Evolutionary conservation across 2,329 filamentous ascomycete genomes (phyloP).

Genomic region (Colletotrichum tamarilloi): DNA sequence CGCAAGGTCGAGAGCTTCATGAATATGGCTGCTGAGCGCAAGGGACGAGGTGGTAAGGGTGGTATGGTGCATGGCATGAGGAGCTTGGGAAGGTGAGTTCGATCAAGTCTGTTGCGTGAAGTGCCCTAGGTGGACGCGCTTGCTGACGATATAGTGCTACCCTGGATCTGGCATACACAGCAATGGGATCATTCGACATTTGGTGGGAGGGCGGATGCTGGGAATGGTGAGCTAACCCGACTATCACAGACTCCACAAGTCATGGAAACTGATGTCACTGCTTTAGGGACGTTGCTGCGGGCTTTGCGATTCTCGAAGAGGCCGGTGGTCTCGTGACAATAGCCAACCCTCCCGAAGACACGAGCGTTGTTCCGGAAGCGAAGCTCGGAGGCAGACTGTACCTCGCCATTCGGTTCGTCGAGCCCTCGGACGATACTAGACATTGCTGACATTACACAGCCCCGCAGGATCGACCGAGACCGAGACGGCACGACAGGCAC

Average conservation of each 20-base stretch:
- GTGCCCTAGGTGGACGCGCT: neutral
- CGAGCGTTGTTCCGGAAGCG: constrained; percentile 67
- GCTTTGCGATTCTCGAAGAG: constrained; percentile 78
- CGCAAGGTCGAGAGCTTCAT: constrained; percentile 80
- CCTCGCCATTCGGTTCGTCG: constrained; percentile 70
- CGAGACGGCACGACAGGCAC: constrained; percentile 73
- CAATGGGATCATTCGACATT: constrained; percentile 81
- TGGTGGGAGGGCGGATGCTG: constrained; percentile 88
- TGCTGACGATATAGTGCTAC: constrained; percentile 65
- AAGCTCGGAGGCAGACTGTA: constrained; percentile 76
- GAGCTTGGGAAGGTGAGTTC: constrained; percentile 68
- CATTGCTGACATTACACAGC: constrained; percentile 47
- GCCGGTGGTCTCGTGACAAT: constrained; percentile 80
- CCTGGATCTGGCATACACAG: constrained; percentile 78
- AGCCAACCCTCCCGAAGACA: constrained; percentile 74
- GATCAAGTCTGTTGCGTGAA: neutral
- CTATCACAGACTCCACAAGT: neutral
- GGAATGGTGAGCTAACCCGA: constrained; percentile 71
- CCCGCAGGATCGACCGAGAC: constrained; percentile 70
- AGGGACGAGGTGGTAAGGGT: constrained; percentile 71
- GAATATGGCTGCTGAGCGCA: constrained; percentile 77
- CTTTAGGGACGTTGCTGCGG: constrained; percentile 77
- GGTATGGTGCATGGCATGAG: constrained; percentile 84
- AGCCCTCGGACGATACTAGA: neutral
- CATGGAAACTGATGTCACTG: constrained; percentile 63